Percentiles rank a stretch among this genome's conserved stretches.
Conservation (phyloP, 2,329 filamentous ascomycete species). For the Mariannaea sp. region DNA sequence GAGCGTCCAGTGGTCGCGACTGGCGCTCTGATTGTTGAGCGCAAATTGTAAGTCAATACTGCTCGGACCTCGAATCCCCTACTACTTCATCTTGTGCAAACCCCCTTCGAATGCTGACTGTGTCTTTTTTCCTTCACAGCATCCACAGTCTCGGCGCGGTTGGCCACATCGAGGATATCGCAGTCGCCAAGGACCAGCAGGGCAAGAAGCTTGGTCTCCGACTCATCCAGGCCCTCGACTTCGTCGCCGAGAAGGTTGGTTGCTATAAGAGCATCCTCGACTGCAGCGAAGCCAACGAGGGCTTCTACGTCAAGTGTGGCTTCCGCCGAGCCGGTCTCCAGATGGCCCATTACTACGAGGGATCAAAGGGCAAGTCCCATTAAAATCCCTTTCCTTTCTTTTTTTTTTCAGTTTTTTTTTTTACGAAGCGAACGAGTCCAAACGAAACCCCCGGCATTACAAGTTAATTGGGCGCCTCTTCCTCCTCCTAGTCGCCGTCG, state of each 20-base stretch:
- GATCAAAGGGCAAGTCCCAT: constrained; percentile 52
- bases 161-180: constrained; percentile 97
- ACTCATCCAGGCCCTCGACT: constrained; percentile 92
- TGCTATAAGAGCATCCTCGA: constrained; percentile 98
- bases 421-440: constrained; percentile 8
- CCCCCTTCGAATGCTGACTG: background rate
- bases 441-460: too few relatives aligned
- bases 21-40: constrained; percentile 87
- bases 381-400: too few relatives aligned
- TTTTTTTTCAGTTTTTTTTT: too few relatives aligned
- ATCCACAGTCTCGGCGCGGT: constrained; percentile 83
- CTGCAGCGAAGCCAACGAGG: constrained; percentile 94
- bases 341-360: constrained; percentile 94
- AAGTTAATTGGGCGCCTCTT: too few relatives aligned
- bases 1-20: constrained; percentile 79
- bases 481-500: background rate
- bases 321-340: constrained; percentile 90
- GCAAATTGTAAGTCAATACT: constrained; percentile 74
- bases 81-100: background rate
- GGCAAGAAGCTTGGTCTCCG: constrained; percentile 94
- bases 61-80: background rate
- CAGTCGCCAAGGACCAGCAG: constrained; percentile 92
- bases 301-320: constrained; percentile 97
- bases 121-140: constrained; percentile 46
- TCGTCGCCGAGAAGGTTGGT: constrained; percentile 82